Evolutionary conservation across 352 stramenopile species (phyloP).

Genomic region (Globisporangium sylvaticum): DNA sequence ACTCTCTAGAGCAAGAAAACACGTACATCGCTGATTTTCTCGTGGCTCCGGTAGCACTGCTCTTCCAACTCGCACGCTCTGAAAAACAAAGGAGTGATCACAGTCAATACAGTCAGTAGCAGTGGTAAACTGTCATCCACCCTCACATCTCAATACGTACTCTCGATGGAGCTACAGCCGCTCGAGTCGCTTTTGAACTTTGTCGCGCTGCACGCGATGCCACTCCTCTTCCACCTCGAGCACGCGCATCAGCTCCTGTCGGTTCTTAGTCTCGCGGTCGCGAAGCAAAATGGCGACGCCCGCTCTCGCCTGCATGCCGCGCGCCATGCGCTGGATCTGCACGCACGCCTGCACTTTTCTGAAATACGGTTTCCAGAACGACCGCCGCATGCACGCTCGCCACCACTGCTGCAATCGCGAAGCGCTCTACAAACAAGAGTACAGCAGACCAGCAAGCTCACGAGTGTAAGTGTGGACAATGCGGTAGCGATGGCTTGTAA

Average conservation of each 20-base stretch:
- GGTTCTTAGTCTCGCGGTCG: conserved; percentile 58
- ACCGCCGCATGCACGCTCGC: conserved; percentile 30
- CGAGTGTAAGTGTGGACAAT: background rate
- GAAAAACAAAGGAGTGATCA: background rate
- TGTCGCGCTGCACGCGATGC: conserved; percentile 55
- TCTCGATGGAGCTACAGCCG: conserved; percentile 50
- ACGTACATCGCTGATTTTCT: conserved; percentile 57
- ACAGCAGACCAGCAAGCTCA: background rate
- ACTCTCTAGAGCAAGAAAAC: background rate
- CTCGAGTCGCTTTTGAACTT: conserved; percentile 42
- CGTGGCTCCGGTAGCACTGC: conserved; percentile 56
- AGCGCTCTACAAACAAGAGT: conserved; percentile 27
- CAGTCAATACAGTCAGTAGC: background rate
- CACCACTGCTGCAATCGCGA: conserved; percentile 56
- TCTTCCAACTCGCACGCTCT: conserved; percentile 66
- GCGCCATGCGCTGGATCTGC: conserved; percentile 49
- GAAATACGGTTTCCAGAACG: conserved; percentile 49
- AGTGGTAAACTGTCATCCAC: background rate
- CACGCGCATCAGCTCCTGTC: conserved; percentile 62
- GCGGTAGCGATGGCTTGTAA: too few species aligned
- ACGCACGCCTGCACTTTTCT: conserved; percentile 33
- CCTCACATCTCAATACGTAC: conserved; percentile 21
- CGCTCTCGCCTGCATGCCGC: conserved; percentile 42
- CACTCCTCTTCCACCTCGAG: conserved; percentile 72
- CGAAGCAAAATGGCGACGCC: conserved; percentile 36